Conservation (phyloP, 2,329 filamentous ascomycete genomes). For the Endoconidiophora polonica region DNA sequence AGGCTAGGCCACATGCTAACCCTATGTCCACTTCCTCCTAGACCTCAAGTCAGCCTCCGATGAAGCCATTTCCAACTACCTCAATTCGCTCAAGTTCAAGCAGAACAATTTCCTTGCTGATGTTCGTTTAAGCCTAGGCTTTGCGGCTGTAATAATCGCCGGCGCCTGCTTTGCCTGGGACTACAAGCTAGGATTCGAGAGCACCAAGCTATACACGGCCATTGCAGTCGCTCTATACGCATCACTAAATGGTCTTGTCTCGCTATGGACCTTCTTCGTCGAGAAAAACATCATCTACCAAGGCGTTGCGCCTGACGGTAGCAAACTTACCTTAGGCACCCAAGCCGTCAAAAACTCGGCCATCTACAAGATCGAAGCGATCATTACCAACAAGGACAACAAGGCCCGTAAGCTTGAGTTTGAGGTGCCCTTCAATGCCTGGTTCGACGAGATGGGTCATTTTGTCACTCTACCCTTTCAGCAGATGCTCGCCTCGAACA, state of each 20-base stretch:
- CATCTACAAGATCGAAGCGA: slow-evolving; percentile 60
- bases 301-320: slow-evolving; percentile 46
- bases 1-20: slow-evolving; percentile 3
- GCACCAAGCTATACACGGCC: slow-evolving; percentile 65
- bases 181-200: slow-evolving; percentile 79
- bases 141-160: slow-evolving; percentile 62
- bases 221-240: slow-evolving; percentile 68
- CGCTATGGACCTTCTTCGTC: slow-evolving; percentile 68
- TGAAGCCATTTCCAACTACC: slow-evolving; percentile 85
- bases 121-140: slow-evolving; percentile 69
- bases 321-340: slow-evolving; percentile 55
- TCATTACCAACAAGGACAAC: slow-evolving; percentile 27
- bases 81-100: slow-evolving; percentile 70
- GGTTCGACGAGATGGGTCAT: slow-evolving; percentile 58
- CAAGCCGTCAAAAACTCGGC: slow-evolving; percentile 65
- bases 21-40: slow-evolving; percentile 21
- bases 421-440: slow-evolving; percentile 49
- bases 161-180: slow-evolving; percentile 80
- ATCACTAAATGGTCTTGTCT: slow-evolving; percentile 58
- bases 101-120: slow-evolving; percentile 71
- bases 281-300: slow-evolving; percentile 73
- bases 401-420: slow-evolving; percentile 34
- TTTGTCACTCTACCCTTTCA: slow-evolving; percentile 66
- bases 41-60: slow-evolving; percentile 95
- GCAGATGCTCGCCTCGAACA: slow-evolving; percentile 52